These are phyloP conservation scores for Camellia lanceoleosa DNA, from an alignment of 148 eudicot species.

Conservation along the genomic window DNA sequence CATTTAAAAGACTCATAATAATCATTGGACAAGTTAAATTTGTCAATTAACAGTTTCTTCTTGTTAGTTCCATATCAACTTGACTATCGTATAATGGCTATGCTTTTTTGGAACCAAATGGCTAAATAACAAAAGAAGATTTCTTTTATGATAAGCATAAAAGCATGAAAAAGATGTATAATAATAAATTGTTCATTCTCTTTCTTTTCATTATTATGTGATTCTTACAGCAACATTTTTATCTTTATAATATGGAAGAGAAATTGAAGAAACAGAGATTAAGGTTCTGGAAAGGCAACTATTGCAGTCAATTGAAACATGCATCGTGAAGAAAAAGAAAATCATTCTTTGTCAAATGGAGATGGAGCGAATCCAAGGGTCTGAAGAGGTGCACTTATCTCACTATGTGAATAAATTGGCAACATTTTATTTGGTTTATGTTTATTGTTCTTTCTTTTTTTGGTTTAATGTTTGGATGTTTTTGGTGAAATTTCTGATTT, in stretches of 20 bases:
- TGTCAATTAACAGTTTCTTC: no score
- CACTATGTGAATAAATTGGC: neutral
- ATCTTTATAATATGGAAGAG: slow-evolving; percentile 45
- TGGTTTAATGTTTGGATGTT: neutral
- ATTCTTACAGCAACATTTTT: slow-evolving; percentile 18
- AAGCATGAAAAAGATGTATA: neutral
- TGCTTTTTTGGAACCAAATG: slow-evolving; percentile 8
- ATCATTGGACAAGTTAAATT: no score
- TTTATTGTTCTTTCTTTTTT: neutral
- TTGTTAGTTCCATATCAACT: no score
- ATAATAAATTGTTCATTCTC: neutral
- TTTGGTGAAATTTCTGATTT: neutral
- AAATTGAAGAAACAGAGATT: slow-evolving; percentile 90
- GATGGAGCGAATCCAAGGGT: slow-evolving; percentile 82
- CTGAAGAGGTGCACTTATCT: slow-evolving; percentile 69
- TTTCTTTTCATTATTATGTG: neutral
- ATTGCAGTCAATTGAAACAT: slow-evolving; percentile 95
- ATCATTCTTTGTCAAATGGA: slow-evolving; percentile 83
- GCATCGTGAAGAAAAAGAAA: slow-evolving; percentile 81
- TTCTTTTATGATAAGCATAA: neutral
- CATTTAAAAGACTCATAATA: no score
- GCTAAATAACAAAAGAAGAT: neutral
- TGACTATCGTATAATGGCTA: neutral
- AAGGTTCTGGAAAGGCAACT: slow-evolving; percentile 92
- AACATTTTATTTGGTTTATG: slow-evolving; percentile 12